These are phyloP conservation scores for Vitis riparia DNA, from an alignment of 164 flowering plant genomes.

Conservation along the genomic window DNA sequence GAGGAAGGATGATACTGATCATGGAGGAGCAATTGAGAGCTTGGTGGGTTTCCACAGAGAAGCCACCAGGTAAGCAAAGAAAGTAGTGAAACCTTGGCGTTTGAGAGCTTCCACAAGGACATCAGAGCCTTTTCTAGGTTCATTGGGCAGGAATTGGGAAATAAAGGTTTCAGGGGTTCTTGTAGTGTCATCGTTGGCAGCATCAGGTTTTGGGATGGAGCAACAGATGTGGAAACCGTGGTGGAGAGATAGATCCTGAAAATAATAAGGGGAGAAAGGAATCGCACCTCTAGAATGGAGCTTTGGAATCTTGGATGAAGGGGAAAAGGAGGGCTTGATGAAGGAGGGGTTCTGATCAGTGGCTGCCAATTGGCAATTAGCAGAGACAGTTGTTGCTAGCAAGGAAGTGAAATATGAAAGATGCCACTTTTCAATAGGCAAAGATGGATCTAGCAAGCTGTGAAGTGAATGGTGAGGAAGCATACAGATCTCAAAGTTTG, in stretches of 20 bases:
- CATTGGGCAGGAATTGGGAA: slow-evolving; percentile 43
- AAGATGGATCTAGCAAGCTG: not conserved
- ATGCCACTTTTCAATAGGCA: not conserved
- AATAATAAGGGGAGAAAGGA: slow-evolving; percentile 6
- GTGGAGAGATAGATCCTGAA: slow-evolving; percentile 2
- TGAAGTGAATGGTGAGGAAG: too few species aligned
- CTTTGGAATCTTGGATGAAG: slow-evolving; percentile 14
- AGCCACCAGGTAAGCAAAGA: slow-evolving; percentile 76
- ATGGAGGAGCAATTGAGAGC: slow-evolving; percentile 57
- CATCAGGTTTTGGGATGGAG: slow-evolving; percentile 11
- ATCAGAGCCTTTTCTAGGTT: slow-evolving; percentile 66
- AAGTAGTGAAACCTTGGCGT: slow-evolving; percentile 52
- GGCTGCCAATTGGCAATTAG: slow-evolving; percentile 19
- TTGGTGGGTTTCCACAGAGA: slow-evolving; percentile 77
- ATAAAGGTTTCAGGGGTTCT: slow-evolving; percentile 5
- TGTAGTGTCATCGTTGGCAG: not conserved
- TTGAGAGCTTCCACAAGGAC: slow-evolving; percentile 76
- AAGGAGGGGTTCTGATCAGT: slow-evolving; percentile 14
- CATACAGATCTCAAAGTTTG: too few species aligned
- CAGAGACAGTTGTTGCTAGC: not conserved
- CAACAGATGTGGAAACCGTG: slow-evolving; percentile 13
- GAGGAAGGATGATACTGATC: slow-evolving; percentile 56
- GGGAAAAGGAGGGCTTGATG: slow-evolving; percentile 8
- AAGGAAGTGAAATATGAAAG: not conserved
- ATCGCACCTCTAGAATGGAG: slow-evolving; percentile 12